phyloP scores from a whole-genome alignment of 805 yeast species.

The Yarrowia yakushimensis region DNA sequence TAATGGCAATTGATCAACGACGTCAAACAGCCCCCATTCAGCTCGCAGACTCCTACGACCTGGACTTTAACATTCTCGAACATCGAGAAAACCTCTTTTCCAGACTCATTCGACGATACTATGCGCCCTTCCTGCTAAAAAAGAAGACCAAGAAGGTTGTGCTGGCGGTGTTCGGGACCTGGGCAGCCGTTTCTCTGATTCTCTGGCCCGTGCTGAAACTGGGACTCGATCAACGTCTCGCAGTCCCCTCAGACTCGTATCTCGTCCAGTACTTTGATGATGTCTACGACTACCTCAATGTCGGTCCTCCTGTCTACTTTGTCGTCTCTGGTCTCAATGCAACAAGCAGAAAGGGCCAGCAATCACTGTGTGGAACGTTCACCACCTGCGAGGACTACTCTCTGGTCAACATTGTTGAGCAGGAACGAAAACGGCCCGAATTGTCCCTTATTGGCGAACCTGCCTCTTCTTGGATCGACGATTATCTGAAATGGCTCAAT shows the following conservation, averaged over 20 bases:
- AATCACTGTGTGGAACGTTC: conserved; percentile 79
- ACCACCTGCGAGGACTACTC: conserved; percentile 79
- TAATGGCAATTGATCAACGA: conserved; percentile 62
- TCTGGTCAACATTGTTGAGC: conserved; percentile 74
- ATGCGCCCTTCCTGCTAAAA: conserved; percentile 59
- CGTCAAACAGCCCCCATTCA: conserved; percentile 44
- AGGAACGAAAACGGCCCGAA: conserved; percentile 68
- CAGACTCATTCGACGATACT: conserved; percentile 44
- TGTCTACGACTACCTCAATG: conserved; percentile 64
- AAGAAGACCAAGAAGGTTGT: conserved; percentile 48
- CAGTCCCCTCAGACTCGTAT: conserved; percentile 80
- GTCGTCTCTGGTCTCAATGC: conserved; percentile 68
- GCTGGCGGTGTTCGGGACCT: conserved; percentile 51
- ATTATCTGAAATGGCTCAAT: conserved; percentile 78
- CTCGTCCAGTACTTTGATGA: conserved; percentile 77
- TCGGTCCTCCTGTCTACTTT: conserved; percentile 91
- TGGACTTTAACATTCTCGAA: conserved; percentile 27
- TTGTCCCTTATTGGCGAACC: conserved; percentile 74
- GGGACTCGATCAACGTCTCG: conserved; percentile 87
- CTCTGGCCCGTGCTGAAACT: conserved; percentile 64
- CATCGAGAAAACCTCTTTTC: conserved; percentile 39
- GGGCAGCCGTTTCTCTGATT: conserved; percentile 68
- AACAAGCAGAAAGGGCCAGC: conserved; percentile 60
- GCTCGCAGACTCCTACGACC: conserved; percentile 12
- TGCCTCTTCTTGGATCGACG: conserved; percentile 90